Conservation (phyloP, 176 grass and related monocot species). For the Ensete glaucum region DNA sequence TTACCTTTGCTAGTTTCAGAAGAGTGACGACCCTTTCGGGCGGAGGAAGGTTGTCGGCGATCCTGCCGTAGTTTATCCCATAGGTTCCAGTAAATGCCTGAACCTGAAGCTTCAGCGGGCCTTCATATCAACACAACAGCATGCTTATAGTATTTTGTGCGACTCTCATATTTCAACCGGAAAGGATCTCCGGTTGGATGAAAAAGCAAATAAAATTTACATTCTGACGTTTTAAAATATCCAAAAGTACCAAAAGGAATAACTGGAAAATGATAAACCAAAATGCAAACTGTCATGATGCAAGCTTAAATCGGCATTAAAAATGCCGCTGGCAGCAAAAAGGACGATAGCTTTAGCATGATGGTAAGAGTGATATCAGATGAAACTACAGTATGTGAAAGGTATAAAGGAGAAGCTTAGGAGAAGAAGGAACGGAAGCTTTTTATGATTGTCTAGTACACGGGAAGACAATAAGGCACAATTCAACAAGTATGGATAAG, state of each 20-base stretch:
- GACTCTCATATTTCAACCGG: not conserved
- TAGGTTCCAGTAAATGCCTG: conserved; percentile 64
- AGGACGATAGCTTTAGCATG: not conserved
- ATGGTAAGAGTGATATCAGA: not conserved
- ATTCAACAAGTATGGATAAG: not conserved
- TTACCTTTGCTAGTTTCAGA: conserved; percentile 63
- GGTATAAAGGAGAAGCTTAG: not conserved
- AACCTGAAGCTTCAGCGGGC: conserved; percentile 25
- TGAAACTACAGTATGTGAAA: not conserved
- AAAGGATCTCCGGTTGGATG: not conserved
- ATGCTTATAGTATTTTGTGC: too few species aligned
- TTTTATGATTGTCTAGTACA: not conserved
- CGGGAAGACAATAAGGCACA: not conserved
- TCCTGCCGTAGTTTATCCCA: conserved; percentile 86
- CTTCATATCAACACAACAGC: conserved; percentile 27
- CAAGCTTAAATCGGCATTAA: not conserved
- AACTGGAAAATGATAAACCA: not conserved
- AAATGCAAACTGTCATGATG: too few species aligned
- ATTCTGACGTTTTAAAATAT: too few species aligned
- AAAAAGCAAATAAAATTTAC: too few species aligned
- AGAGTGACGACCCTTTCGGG: conserved; percentile 75
- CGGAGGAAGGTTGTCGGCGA: conserved; percentile 75
- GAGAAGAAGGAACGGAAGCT: not conserved
- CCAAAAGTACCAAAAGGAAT: too few species aligned
- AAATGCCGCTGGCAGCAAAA: not conserved